These are phyloP conservation scores for Perkinsus chesapeaki DNA, from an alignment of 169 alveolate genomes.

Conservation along the genomic window DNA sequence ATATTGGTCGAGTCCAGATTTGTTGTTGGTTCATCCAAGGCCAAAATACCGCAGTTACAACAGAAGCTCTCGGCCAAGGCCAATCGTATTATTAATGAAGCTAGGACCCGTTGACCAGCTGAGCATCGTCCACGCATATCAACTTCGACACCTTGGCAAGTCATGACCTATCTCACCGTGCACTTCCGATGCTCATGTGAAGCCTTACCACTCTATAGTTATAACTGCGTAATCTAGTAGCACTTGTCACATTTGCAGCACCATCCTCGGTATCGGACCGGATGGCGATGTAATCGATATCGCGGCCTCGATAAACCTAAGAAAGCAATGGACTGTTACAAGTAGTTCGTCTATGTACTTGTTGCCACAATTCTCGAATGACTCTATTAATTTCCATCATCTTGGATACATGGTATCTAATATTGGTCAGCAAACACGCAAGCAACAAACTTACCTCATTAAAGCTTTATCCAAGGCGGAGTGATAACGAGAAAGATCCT, in stretches of 20 bases:
- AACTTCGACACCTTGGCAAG: constrained; percentile 65
- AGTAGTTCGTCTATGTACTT: not conserved
- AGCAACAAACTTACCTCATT: constrained; percentile 52
- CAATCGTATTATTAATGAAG: constrained; percentile 90
- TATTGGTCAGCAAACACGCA: not conserved
- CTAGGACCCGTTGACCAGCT: constrained; percentile 94
- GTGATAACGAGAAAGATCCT: constrained; percentile 48
- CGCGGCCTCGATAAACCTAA: constrained; percentile 83
- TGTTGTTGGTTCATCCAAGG: constrained; percentile 99
- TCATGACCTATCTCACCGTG: constrained; percentile 48
- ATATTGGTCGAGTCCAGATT: constrained; percentile 89
- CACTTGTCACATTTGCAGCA: not conserved
- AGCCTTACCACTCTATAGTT: constrained; percentile 47
- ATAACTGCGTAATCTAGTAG: not conserved
- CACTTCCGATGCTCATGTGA: not conserved
- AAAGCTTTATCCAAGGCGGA: constrained; percentile 69
- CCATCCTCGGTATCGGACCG: constrained; percentile 23
- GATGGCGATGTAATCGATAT: constrained; percentile 83
- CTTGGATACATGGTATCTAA: constrained; percentile 33
- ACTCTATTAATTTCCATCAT: constrained; percentile 89
- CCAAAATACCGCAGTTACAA: constrained; percentile 91
- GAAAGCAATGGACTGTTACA: not conserved
- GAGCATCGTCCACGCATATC: constrained; percentile 95
- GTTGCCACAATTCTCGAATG: constrained; percentile 89
- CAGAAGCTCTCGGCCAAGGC: constrained; percentile 98